Base-by-base conservation (phyloP, 108 stramenopile genomes). In the Fragilariopsis cylindrus region DNA sequence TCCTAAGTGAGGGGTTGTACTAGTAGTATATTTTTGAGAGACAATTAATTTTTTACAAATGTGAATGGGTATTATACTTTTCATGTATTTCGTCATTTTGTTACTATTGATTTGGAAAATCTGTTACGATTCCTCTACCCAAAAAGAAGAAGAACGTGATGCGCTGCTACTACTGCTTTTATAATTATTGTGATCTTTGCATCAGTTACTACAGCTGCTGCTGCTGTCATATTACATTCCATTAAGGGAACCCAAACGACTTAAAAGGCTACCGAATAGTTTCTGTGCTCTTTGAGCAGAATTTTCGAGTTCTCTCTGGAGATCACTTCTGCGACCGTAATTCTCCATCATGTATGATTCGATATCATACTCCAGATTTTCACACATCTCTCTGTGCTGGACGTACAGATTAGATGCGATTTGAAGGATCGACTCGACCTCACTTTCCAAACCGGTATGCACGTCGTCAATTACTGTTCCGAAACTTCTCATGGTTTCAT, bases 351-450 rank as follows among this genome's bases (percentile, higher is more conserved):
- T 4, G 54, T 68, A 41, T 11, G 43, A 60, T 30, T 79, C 54
- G 57, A 79, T 79, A 8, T 79, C 56, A 72, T 84, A 41, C 47
- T 79, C 73, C 15, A 68, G 44, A 7, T 57, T 21, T 49, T 46
- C 40, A 39, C 52, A 55, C 19, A 47, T 39, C 41, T 55, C 58
- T 11, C 46, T 44, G 18, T 56, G 40, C 7, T 79, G 69, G 12
- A 45, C 21, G 56, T 54, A 73, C 1, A 73, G 16, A 40, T 63
- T 55, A 8, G 69, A 21, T 18, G 52, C 73, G 11, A 67, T 65
- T 71, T 78, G 62, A 13, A 58, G 39, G 48, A 78, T 67, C 21
- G 64, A 55, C 21, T 65, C 64, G 30, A 57, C 70, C 13, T 78
- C 71, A 30, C 21, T 65, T 41, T 73, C 52, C 11, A 79, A 42